Base-by-base conservation (phyloP, 805 yeast species). In the Cyberlindnera lachancei region DNA sequence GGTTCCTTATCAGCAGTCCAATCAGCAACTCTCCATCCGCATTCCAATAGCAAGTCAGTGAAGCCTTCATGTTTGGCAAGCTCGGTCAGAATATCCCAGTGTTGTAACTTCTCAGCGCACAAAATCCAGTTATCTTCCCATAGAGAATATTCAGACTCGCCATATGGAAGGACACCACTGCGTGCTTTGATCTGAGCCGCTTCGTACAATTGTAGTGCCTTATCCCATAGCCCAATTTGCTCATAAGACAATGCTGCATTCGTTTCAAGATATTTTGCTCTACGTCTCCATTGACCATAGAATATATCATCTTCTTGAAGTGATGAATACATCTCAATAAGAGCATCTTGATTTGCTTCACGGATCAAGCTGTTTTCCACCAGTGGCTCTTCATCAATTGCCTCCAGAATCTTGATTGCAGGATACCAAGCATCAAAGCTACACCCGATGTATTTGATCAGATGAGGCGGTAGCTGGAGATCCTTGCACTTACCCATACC, bases 61-160 rank as follows among this genome's bases (percentile, higher is more conserved):
- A 90, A 94, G 0, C 96, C 96, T 64, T 94, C 99, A 51, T 94
- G 97, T 47, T 90, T 87, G 3, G 98, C 96, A 19, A 94, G 66
- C 49, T 92, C 99, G 0, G 98, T 90, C 37, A 92, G 64, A 29
- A 92, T 80, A 52, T 92, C 98, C 99, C 99, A 92, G 44, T 92
- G 96, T 53, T 92, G 98, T 25, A 92, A 64, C 55, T 90, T 90
- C 53, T 92, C 96, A 4, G 98, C 95, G 64, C 98, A 88, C 23
- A 84, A 61, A 35, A 92, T 87, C 99, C 99, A 92, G 50, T 88
- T 94, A 52, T 92, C 98, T 59, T 94, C 98, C 99, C 99, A 92
- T 21, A 92, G 64, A 0, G 92, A 78, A 48, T 92, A 92, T 53
- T 92, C 99, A 2, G 94, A 75, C 51, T 92, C 96, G 18, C 96